Evolutionary conservation across 257 asterid genomes (phyloP).

Genomic region (Solanum tarijense): DNA sequence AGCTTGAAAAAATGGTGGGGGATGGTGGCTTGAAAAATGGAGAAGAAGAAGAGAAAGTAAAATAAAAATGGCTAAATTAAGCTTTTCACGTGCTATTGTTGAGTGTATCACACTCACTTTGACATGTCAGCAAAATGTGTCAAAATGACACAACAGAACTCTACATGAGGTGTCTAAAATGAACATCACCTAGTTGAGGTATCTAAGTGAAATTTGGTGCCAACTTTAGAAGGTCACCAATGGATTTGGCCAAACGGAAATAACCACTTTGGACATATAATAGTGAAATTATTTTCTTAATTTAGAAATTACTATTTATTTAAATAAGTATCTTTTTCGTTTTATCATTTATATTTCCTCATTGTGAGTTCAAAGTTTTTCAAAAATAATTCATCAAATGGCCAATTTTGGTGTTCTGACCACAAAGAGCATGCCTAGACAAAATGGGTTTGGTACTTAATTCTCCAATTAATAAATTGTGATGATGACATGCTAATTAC

Average conservation of each 20-base stretch:
- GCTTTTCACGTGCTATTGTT: too few species aligned
- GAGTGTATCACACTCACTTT: too few species aligned
- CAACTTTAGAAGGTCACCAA: too few species aligned
- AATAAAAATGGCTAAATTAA: too few species aligned
- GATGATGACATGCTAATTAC: neutral
- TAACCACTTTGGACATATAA: neutral
- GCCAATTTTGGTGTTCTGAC: neutral
- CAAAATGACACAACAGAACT: too few species aligned
- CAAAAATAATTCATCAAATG: neutral
- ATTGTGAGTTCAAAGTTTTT: neutral
- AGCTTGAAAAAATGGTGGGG: too few species aligned
- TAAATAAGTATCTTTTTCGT: neutral
- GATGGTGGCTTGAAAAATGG: too few species aligned
- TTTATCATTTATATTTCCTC: neutral
- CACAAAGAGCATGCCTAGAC: neutral
- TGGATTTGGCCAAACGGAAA: neutral
- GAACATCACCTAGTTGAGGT: too few species aligned
- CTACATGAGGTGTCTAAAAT: too few species aligned
- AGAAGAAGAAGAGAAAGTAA: too few species aligned
- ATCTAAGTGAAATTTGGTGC: too few species aligned
- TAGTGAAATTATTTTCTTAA: neutral
- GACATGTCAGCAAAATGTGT: too few species aligned
- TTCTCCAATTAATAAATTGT: neutral
- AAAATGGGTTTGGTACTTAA: neutral
- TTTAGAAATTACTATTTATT: neutral